Conservation (phyloP, 352 stramenopile genomes). For the Aphanomyces cochlioides region DNA sequence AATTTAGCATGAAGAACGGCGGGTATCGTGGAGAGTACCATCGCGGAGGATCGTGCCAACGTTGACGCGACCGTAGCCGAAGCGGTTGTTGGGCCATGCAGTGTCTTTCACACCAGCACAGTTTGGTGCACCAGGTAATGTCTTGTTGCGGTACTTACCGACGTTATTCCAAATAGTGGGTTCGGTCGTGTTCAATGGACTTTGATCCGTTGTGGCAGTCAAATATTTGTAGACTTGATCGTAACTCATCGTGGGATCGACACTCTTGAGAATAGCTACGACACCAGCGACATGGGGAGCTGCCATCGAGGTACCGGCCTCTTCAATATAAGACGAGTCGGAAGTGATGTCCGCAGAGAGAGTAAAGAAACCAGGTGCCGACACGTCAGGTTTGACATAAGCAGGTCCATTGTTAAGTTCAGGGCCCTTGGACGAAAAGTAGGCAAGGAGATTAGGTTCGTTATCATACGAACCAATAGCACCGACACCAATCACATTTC, state of each 20-base stretch:
- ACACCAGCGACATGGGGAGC: slow-evolving; percentile 37
- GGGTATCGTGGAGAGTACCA: slow-evolving; percentile 8
- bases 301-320: slow-evolving; percentile 41
- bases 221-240: slow-evolving; percentile 30
- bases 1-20: not conserved
- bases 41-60: slow-evolving; percentile 31
- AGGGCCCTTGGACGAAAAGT: slow-evolving; percentile 38
- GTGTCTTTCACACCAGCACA: slow-evolving; percentile 42
- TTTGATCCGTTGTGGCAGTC: slow-evolving; percentile 11
- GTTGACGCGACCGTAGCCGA: slow-evolving; percentile 35
- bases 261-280: slow-evolving; percentile 35
- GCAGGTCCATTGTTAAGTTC: slow-evolving; percentile 34
- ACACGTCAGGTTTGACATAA: slow-evolving; percentile 27
- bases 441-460: slow-evolving; percentile 38
- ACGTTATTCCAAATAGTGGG: not conserved
- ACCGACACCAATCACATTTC: slow-evolving; percentile 34
- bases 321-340: slow-evolving; percentile 33
- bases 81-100: slow-evolving; percentile 47
- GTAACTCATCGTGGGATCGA: slow-evolving; percentile 32
- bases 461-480: slow-evolving; percentile 43
- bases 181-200: slow-evolving; percentile 1
- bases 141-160: slow-evolving; percentile 13
- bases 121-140: slow-evolving; percentile 35
- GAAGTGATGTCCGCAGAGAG: slow-evolving; percentile 26
- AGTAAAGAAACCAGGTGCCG: slow-evolving; percentile 22